Evolutionary conservation across 2,329 filamentous ascomycete genomes (phyloP).

Genomic region (Penicillium sp.): DNA sequence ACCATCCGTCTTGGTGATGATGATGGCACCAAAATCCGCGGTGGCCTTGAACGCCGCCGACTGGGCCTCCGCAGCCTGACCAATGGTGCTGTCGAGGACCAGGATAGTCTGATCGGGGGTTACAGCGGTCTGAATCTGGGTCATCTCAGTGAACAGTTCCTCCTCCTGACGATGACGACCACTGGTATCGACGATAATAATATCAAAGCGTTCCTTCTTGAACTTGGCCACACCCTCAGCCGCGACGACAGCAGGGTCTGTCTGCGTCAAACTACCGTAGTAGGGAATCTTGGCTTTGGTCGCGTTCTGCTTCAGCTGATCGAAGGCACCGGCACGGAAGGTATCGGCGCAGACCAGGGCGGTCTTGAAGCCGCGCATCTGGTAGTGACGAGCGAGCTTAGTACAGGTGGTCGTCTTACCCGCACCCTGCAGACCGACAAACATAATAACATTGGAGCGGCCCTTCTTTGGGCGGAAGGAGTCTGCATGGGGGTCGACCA

Average conservation of each 20-base stretch:
- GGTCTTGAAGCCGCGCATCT: constrained; percentile 84
- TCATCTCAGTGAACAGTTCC: constrained; percentile 95
- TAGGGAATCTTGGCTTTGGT: constrained; percentile 99
- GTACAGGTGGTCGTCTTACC: constrained; percentile 99
- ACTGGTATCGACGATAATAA: constrained; percentile 97
- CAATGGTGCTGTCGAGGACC: constrained; percentile 94
- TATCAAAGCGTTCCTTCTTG: constrained; percentile 96
- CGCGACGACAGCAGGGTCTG: constrained; percentile 87
- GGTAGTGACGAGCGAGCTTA: constrained; percentile 91
- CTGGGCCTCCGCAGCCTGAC: constrained; percentile 90
- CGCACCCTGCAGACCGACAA: constrained; percentile 93
- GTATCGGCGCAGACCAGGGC: constrained; percentile 97
- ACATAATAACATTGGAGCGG: constrained; percentile 97
- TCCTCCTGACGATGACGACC: constrained; percentile 92
- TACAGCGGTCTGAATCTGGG: constrained; percentile 88
- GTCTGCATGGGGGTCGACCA: constrained; percentile 92
- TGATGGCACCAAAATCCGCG: constrained; percentile 94
- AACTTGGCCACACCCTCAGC: constrained; percentile 97
- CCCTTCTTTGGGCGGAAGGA: constrained; percentile 97
- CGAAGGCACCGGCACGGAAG: constrained; percentile 96
- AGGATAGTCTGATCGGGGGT: constrained; percentile 95
- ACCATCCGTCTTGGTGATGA: constrained; percentile 97
- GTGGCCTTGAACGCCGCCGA: constrained; percentile 96
- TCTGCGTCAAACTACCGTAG: constrained; percentile 93
- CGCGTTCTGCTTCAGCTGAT: constrained; percentile 97